phyloP scores from a whole-genome alignment of 148 eudicot genomes.

The Camellia granthamiana region DNA sequence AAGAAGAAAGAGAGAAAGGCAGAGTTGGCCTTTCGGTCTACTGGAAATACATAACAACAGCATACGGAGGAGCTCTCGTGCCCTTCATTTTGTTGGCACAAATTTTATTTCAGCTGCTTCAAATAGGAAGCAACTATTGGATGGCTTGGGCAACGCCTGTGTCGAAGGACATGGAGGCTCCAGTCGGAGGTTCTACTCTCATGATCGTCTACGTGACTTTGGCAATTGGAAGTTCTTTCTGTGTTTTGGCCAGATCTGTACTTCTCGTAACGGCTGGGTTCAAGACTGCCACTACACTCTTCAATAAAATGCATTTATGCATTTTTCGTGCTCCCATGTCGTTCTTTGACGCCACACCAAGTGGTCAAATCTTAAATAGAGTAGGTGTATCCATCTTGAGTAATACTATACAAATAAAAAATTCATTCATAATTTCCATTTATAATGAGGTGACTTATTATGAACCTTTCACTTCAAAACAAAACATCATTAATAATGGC shows the following conservation, averaged over 20 bases:
- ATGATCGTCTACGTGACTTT: slow-evolving; percentile 42
- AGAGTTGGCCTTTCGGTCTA: slow-evolving; percentile 49
- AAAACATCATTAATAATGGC: no score
- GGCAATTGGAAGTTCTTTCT: slow-evolving; percentile 48
- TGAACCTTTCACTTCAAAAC: no score
- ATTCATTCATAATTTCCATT: no score
- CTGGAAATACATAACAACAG: slow-evolving; percentile 54
- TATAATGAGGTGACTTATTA: no score
- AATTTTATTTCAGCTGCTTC: slow-evolving; percentile 46
- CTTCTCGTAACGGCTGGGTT: slow-evolving; percentile 41
- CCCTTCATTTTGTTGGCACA: slow-evolving; percentile 47
- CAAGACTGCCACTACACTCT: slow-evolving; percentile 49
- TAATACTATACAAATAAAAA: no score
- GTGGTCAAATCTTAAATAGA: slow-evolving; percentile 53
- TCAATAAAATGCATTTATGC: slow-evolving; percentile 48
- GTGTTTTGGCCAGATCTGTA: slow-evolving; percentile 38
- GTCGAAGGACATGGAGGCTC: slow-evolving; percentile 34
- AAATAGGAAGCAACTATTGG: slow-evolving; percentile 58
- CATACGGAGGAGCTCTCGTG: slow-evolving; percentile 49
- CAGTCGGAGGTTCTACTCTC: slow-evolving; percentile 36
- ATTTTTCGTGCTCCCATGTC: slow-evolving; percentile 67
- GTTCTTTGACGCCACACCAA: slow-evolving; percentile 61
- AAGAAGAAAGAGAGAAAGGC: slow-evolving; percentile 60
- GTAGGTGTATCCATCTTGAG: slow-evolving; percentile 16
- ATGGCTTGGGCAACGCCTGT: slow-evolving; percentile 65